Percentiles rank a stretch among this genome's conserved stretches.
phyloP scores from a whole-genome alignment of 2,329 filamentous ascomycete species.

The Fusarium sp. region DNA sequence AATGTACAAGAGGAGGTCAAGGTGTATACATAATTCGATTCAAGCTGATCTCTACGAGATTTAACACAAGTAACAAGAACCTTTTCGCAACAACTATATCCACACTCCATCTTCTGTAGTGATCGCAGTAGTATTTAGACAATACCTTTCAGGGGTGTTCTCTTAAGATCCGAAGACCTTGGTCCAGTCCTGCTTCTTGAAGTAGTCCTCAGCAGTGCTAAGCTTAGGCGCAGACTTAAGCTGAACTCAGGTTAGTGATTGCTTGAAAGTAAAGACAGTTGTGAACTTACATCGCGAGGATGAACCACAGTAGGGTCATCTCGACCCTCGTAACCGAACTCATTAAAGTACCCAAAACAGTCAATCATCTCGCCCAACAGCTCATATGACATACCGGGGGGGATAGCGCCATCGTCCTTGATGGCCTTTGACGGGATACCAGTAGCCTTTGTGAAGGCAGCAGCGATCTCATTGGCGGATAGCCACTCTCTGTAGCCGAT shows the following conservation, averaged over 20 bases:
- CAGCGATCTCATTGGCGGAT: conserved; percentile 26
- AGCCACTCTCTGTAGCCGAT: conserved; percentile 43
- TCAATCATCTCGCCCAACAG: conserved; percentile 15
- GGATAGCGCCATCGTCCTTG: background rate
- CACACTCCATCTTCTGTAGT: background rate
- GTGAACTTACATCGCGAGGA: conserved; percentile 16
- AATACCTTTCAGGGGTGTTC: no score
- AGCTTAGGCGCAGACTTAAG: conserved; percentile 8
- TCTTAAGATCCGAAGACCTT: conserved; percentile 11
- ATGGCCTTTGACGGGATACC: conserved; percentile 10
- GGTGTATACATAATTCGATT: background rate
- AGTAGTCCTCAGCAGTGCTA: conserved; percentile 9
- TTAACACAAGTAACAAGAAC: background rate
- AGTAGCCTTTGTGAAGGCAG: conserved; percentile 31
- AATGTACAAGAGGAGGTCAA: background rate
- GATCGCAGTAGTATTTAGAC: no score
- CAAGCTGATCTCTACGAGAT: background rate
- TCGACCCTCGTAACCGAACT: conserved; percentile 32
- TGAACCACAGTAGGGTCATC: conserved; percentile 28
- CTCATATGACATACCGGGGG: background rate
- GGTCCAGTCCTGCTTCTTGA: conserved; percentile 31
- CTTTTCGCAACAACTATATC: no score
- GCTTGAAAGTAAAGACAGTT: fast-evolving
- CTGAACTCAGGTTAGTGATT: conserved; percentile 1
- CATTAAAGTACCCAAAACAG: conserved; percentile 23